These are phyloP conservation scores for Diaporthe vexans DNA, from an alignment of 2,329 filamentous ascomycete species.

Conservation along the genomic window DNA sequence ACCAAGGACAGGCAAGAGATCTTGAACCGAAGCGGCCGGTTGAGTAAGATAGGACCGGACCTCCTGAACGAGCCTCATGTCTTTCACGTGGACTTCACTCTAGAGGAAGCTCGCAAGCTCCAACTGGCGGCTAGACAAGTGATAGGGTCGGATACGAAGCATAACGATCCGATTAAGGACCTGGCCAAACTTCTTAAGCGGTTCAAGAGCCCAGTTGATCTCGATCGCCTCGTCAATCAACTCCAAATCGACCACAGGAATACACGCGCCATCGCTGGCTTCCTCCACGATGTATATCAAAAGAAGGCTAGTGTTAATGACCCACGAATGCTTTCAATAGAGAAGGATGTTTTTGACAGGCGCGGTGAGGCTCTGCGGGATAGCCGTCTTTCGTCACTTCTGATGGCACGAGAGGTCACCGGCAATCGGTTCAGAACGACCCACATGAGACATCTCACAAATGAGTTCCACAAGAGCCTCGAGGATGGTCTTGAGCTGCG, in stretches of 20 bases:
- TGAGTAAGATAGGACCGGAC: slow-evolving; percentile 35
- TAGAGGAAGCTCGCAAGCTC: slow-evolving; percentile 51
- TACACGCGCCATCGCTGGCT: slow-evolving; percentile 52
- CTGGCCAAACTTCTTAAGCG: slow-evolving; percentile 43
- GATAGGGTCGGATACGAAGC: slow-evolving; percentile 31
- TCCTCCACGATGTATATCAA: slow-evolving; percentile 53
- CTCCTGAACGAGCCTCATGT: slow-evolving; percentile 38
- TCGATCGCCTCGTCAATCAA: neutral
- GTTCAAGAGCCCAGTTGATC: neutral
- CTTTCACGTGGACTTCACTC: slow-evolving; percentile 63
- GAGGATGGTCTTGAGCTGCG: slow-evolving; percentile 67
- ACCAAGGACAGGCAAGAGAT: slow-evolving; percentile 43
- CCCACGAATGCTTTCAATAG: slow-evolving; percentile 50
- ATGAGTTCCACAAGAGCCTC: slow-evolving; percentile 58
- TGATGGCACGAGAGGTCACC: slow-evolving; percentile 64
- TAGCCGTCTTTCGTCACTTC: slow-evolving; percentile 55
- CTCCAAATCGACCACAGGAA: slow-evolving; percentile 46
- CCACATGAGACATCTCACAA: slow-evolving; percentile 60
- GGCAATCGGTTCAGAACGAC: slow-evolving; percentile 60
- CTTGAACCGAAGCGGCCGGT: slow-evolving; percentile 39
- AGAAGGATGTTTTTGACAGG: slow-evolving; percentile 49
- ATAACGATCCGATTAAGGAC: slow-evolving; percentile 40
- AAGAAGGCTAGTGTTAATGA: slow-evolving; percentile 43
- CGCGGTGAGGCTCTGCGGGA: slow-evolving; percentile 48
- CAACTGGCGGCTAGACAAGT: slow-evolving; percentile 16